A percentile compares a stretch with the other conserved stretches of the same genome.
phyloP scores from a whole-genome alignment of 345 rosid genomes.

The Brassica napus region Da-Ae NC_063439.1:21452501-21453000 shows the following conservation, averaged over 20 bases:
- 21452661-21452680: not conserved
- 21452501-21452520: not conserved
- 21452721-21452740: not conserved
- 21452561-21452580: not conserved
- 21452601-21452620: not conserved
- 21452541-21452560: not conserved
- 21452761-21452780: not conserved
- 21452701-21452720: not conserved
- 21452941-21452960: constrained; percentile 47
- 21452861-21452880: not conserved
- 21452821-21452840: not conserved
- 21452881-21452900: not conserved
- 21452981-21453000: constrained; percentile 48
- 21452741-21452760: not conserved
- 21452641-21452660: not conserved
- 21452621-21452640: not conserved
- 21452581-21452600: not conserved
- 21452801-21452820: not conserved
- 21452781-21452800: not conserved
- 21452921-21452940: constrained; percentile 32
- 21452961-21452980: constrained; percentile 50
- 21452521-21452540: not conserved
- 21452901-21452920: constrained; percentile 28
- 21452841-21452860: not conserved
- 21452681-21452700: not conserved